Evolutionary conservation across 108 stramenopile genomes (phyloP).

Genomic region (Stephanodiscus minutulus): DNA sequence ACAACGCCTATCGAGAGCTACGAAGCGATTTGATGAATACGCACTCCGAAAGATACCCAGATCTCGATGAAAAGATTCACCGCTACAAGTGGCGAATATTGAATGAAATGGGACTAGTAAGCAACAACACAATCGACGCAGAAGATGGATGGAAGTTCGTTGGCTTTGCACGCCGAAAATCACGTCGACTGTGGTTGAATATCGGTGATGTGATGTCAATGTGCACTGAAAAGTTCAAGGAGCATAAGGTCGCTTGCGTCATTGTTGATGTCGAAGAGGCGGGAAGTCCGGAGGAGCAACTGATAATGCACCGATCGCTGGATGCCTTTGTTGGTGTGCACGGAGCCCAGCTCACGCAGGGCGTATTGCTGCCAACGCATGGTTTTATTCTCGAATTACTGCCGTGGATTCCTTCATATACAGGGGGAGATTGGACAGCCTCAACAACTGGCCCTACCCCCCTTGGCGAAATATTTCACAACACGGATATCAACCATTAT

Average conservation of each 20-base stretch:
- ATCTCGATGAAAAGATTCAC: conserved; percentile 16
- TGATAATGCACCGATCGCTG: conserved; percentile 39
- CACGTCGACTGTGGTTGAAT: conserved; percentile 48
- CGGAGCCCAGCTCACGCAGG: conserved; percentile 47
- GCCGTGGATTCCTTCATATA: conserved; percentile 32
- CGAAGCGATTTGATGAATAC: conserved; percentile 19
- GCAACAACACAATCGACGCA: not conserved
- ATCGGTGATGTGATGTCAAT: conserved; percentile 24
- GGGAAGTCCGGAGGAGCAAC: too few relatives aligned
- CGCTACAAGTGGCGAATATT: conserved; percentile 22
- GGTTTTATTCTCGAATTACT: conserved; percentile 35
- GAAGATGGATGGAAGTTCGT: conserved; percentile 5
- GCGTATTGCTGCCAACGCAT: conserved; percentile 26
- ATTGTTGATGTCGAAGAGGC: conserved; percentile 35
- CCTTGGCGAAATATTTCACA: conserved; percentile 18
- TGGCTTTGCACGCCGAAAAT: conserved; percentile 32
- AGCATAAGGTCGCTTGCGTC: conserved; percentile 23
- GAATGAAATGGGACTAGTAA: conserved; percentile 2
- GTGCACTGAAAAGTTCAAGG: conserved; percentile 28
- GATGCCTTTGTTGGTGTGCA: conserved; percentile 39
- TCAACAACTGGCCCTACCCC: conserved; percentile 21
- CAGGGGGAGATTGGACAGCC: conserved; percentile 23
- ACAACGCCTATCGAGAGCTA: conserved; percentile 8
- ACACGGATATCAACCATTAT: conserved; percentile 2
- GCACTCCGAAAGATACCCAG: conserved; percentile 16